Conservation (phyloP, 441 rosid species). For the Corymbia citriodora region DNA sequence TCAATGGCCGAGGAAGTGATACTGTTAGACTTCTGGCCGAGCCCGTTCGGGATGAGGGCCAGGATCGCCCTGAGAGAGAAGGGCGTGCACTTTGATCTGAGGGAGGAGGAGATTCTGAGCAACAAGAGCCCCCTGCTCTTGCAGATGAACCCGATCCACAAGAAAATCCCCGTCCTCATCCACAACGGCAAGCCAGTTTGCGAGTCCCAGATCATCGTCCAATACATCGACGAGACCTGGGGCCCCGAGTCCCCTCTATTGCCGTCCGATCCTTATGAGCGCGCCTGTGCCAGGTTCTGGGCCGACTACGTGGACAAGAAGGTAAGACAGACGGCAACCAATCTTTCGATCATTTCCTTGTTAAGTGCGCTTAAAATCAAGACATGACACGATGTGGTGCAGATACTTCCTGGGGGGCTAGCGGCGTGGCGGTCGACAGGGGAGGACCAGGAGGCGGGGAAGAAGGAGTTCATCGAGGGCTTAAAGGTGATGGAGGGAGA, state of each 20-base stretch:
- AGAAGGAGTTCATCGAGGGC: background rate
- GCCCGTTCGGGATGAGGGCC: background rate
- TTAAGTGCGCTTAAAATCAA: background rate
- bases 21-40: background rate
- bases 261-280: background rate
- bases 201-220: background rate
- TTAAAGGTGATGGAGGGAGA: background rate
- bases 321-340: background rate
- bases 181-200: background rate
- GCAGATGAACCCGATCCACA: background rate
- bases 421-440: rapidly evolving
- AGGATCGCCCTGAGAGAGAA: background rate
- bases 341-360: background rate
- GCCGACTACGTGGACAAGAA: background rate
- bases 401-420: background rate
- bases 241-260: background rate
- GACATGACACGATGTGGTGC: background rate
- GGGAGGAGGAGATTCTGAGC: background rate
- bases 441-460: background rate
- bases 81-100: background rate
- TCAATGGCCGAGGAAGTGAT: background rate
- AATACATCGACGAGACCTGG: background rate
- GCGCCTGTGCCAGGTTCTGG: background rate
- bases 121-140: background rate
- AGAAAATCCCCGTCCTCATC: background rate